phyloP scores from a whole-genome alignment of 768 basidiomycete genomes.

The Cyathus striatus region DNA sequence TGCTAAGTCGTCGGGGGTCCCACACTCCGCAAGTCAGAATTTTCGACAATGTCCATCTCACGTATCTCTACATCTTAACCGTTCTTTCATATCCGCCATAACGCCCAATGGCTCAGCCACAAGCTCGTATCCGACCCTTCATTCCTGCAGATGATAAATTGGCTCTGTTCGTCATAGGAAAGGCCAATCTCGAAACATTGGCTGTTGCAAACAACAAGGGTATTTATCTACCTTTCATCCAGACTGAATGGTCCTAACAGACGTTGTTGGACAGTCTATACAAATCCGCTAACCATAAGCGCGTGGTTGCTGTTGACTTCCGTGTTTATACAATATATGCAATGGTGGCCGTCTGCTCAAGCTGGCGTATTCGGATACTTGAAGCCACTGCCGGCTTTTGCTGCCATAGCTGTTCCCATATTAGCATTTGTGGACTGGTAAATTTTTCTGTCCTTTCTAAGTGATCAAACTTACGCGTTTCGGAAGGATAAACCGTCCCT shows the following conservation, averaged over 20 bases:
- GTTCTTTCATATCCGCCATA: not conserved
- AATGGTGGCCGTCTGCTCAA: constrained; percentile 60
- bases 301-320: constrained; percentile 59
- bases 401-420: constrained; percentile 54
- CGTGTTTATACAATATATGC: constrained; percentile 51
- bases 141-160: constrained; percentile 48
- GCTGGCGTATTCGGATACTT: constrained; percentile 47
- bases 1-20: too few species aligned
- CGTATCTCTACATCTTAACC: not conserved
- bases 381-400: constrained; percentile 61
- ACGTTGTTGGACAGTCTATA: constrained; percentile 33
- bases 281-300: constrained; percentile 53
- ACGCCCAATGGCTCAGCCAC: constrained; percentile 34
- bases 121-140: constrained; percentile 51
- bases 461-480: not conserved
- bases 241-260: constrained; percentile 1
- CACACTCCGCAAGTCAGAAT: too few species aligned
- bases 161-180: constrained; percentile 60
- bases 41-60: constrained; percentile 1
- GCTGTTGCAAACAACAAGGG: constrained; percentile 62
- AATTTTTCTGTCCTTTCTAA: constrained; percentile 9
- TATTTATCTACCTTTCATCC: constrained; percentile 17
- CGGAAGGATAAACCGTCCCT: constrained; percentile 70
- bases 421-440: constrained; percentile 72
- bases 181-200: constrained; percentile 61